Evolutionary conservation across 176 grass and related monocot species (phyloP), one percentile per base, ranked within the genome.

Genomic region (Saccharum officinarum): DNA sequence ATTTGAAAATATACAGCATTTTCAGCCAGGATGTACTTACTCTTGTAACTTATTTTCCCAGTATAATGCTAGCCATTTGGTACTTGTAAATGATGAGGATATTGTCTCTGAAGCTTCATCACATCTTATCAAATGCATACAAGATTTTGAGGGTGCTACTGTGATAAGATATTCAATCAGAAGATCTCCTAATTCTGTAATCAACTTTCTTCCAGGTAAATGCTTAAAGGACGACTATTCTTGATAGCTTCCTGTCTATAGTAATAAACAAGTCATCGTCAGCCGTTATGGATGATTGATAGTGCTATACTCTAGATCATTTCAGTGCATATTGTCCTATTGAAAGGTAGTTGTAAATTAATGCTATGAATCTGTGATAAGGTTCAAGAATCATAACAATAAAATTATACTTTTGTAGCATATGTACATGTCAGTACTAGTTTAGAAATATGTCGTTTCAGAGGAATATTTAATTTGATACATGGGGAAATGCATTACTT

Each of bases 141-240:
- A 70, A 68, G 90, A 88, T 89, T 92, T 95, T 81, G 88, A 92
- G 88, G 95, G 77, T 63, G 90, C 87, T 76, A 86, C 62, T 81
- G 90, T 95, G 81, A 69, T 80, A 39, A 71, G 86, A 57, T 87
- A 93, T 14, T 79, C 67, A 33, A 79, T 97, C 81, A 80, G 84
- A 70, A 89, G 71, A 87, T 87, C 40, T 84, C 90, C 90, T 46
- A 89, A 87, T 45, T 93, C 86, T 84, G 87, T 87, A 62, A 90
- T 89, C 72, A 91, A 94, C 34, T 91, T 84, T 89, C 88, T 89
- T 84, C 95, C 95, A 82, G 92, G 95, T 97, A 80, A 86, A 79
- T 61, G 30, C 28, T 44, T 76, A 40, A 75, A 73, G 26, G 22
- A 18, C 10, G 15, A 88, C 18, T 45, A 63, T 36, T 79, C 17